Percentiles rank a stretch among this genome's conserved stretches.
These are phyloP conservation scores for Mycosphaerella sp. DNA, from an alignment of 2,329 filamentous ascomycete species.

Conservation along the genomic window DNA sequence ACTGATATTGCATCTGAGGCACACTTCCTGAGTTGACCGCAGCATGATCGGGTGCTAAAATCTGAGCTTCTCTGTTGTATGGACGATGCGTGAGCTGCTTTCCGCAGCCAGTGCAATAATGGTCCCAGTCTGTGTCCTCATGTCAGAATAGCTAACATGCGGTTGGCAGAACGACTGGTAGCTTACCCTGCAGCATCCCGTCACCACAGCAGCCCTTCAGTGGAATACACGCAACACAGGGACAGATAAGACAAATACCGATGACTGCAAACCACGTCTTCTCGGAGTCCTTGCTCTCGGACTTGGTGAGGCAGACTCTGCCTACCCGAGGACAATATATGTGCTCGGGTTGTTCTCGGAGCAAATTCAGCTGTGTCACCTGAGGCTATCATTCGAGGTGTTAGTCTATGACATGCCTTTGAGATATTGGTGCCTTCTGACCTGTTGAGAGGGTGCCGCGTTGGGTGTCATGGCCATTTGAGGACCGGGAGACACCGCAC, in stretches of 20 bases:
- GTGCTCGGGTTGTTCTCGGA: conserved; percentile 7
- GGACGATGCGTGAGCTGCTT: conserved; percentile 14
- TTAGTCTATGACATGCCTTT: background rate
- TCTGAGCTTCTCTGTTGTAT: conserved; percentile 11
- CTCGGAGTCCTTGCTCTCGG: conserved; percentile 13
- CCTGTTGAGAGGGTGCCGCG: conserved; percentile 7
- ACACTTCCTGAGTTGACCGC: background rate
- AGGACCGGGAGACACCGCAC: background rate
- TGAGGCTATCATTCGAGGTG: background rate
- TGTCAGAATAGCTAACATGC: background rate
- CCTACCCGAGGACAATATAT: conserved; percentile 9
- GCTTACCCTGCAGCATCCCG: conserved; percentile 10
- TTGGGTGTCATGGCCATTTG: conserved; percentile 12
- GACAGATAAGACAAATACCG: conserved; percentile 8
- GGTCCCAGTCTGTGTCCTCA: conserved; percentile 9
- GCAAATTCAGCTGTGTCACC: conserved; percentile 2
- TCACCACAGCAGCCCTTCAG: conserved; percentile 13
- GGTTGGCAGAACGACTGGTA: background rate
- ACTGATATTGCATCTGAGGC: conserved; percentile 1
- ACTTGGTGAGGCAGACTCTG: conserved; percentile 3
- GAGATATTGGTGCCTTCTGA: background rate
- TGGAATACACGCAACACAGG: conserved; percentile 10
- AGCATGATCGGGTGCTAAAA: conserved; percentile 8
- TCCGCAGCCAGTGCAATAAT: conserved; percentile 15
- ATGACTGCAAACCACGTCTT: conserved; percentile 12